A percentile compares a stretch with the other conserved stretches of the same genome.
These are phyloP conservation scores for Myxozyma vanderwaltii DNA, from an alignment of 805 yeast species.

Conservation along the genomic window DNA sequence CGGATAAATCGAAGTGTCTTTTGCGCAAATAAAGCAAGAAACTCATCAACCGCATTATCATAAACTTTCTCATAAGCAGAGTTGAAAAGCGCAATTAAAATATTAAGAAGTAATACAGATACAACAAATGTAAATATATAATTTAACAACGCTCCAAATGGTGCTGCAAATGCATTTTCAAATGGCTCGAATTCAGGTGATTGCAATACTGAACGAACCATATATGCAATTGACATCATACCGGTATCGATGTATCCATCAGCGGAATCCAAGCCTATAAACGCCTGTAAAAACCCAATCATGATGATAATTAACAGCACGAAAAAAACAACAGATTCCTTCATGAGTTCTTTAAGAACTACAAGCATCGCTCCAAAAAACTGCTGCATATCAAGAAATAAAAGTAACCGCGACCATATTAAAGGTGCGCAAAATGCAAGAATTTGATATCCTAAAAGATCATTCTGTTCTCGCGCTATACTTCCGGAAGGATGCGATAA, in stretches of 20 bases:
- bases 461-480: conserved; percentile 40
- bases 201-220: conserved; percentile 73
- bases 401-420: conserved; percentile 78
- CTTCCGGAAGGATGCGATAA: conserved; percentile 29
- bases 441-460: conserved; percentile 63
- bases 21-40: conserved; percentile 79
- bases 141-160: conserved; percentile 79
- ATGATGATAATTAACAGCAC: conserved; percentile 69
- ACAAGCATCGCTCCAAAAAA: conserved; percentile 90
- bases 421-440: conserved; percentile 82
- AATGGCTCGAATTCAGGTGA: conserved; percentile 72
- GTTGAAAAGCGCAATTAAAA: conserved; percentile 80
- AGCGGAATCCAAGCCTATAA: conserved; percentile 81
- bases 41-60: conserved; percentile 82
- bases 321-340: conserved; percentile 81
- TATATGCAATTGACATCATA: conserved; percentile 58
- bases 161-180: conserved; percentile 73
- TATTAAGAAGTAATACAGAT: conserved; percentile 68
- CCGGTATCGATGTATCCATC: conserved; percentile 84
- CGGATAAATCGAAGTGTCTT: conserved; percentile 81
- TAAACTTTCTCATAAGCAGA: conserved; percentile 80
- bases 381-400: conserved; percentile 74
- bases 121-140: conserved; percentile 77
- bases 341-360: conserved; percentile 81
- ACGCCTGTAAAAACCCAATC: conserved; percentile 82